Conservation (phyloP, 2,329 filamentous ascomycete species). For the Penicillium sp. region DNA sequence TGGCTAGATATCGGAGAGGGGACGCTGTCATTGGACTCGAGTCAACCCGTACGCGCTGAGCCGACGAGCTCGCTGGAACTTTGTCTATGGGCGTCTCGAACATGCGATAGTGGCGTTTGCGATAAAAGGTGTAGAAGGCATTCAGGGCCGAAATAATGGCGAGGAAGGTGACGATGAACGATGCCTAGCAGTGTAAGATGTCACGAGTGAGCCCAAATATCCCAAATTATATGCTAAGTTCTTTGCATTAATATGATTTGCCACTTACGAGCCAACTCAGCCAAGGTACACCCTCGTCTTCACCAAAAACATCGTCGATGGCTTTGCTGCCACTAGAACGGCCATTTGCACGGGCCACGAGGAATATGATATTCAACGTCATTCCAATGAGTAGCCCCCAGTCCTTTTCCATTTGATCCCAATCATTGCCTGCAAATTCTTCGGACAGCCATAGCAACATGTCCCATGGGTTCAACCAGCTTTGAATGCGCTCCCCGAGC, state of each 20-base stretch:
- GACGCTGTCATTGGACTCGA: constrained; percentile 78
- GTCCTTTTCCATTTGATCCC: constrained; percentile 75
- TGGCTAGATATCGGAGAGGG: constrained; percentile 74
- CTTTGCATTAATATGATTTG: background rate
- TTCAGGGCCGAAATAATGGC: constrained; percentile 72
- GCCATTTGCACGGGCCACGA: constrained; percentile 81
- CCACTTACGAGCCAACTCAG: constrained; percentile 65
- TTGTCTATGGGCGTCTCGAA: constrained; percentile 86
- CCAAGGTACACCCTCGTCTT: constrained; percentile 68
- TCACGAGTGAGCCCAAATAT: background rate
- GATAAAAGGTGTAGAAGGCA: constrained; percentile 77
- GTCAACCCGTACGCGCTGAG: constrained; percentile 84
- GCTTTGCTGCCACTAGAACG: constrained; percentile 54
- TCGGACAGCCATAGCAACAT: constrained; percentile 89
- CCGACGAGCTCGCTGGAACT: constrained; percentile 78
- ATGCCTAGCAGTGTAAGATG: constrained; percentile 54
- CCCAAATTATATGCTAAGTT: background rate
- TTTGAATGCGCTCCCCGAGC: constrained; percentile 77
- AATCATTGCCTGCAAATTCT: constrained; percentile 87
- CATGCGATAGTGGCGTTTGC: constrained; percentile 84
- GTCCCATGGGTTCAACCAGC: constrained; percentile 84
- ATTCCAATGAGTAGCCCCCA: constrained; percentile 78
- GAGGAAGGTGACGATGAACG: constrained; percentile 72
- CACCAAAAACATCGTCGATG: constrained; percentile 83
- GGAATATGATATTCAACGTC: constrained; percentile 75